These are phyloP conservation scores for Aureobasidium zeae DNA, from an alignment of 2,329 filamentous ascomycete genomes.

Conservation along the genomic window DNA sequence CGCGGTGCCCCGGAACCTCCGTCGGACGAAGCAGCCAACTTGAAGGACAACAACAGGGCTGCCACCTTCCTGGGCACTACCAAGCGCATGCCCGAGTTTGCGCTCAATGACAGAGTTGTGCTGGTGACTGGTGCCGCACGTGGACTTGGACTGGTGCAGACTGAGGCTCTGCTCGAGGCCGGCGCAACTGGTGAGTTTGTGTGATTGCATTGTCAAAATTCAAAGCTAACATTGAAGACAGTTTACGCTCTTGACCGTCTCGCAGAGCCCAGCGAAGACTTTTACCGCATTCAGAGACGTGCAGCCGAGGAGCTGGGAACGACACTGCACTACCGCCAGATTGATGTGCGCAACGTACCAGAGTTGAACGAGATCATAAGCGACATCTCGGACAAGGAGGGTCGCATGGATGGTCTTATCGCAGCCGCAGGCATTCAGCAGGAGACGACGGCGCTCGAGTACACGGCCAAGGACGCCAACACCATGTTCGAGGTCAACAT, in stretches of 20 bases:
- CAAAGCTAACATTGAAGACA: constrained; percentile 21
- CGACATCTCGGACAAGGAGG: constrained; percentile 59
- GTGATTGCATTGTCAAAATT: neutral
- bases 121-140: constrained; percentile 62
- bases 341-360: constrained; percentile 68
- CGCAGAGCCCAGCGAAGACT: constrained; percentile 50
- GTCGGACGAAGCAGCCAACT: constrained; percentile 23
- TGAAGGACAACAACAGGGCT: constrained; percentile 26
- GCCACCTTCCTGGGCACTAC: constrained; percentile 29
- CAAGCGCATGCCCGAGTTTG: constrained; percentile 60
- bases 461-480: constrained; percentile 53
- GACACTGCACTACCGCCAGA: constrained; percentile 62
- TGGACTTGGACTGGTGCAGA: constrained; percentile 64
- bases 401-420: constrained; percentile 70
- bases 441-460: constrained; percentile 74
- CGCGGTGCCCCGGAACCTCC: constrained; percentile 26
- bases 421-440: constrained; percentile 70
- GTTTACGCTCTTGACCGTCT: constrained; percentile 60
- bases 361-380: constrained; percentile 58
- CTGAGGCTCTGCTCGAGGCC: constrained; percentile 64
- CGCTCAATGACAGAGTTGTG: constrained; percentile 59
- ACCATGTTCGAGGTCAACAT: constrained; percentile 55
- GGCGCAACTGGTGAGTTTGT: constrained; percentile 52
- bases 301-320: constrained; percentile 55
- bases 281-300: constrained; percentile 54